Evolutionary conservation across 106 monocot genomes (phyloP).

Genomic region (Agapanthus africanus): DNA sequence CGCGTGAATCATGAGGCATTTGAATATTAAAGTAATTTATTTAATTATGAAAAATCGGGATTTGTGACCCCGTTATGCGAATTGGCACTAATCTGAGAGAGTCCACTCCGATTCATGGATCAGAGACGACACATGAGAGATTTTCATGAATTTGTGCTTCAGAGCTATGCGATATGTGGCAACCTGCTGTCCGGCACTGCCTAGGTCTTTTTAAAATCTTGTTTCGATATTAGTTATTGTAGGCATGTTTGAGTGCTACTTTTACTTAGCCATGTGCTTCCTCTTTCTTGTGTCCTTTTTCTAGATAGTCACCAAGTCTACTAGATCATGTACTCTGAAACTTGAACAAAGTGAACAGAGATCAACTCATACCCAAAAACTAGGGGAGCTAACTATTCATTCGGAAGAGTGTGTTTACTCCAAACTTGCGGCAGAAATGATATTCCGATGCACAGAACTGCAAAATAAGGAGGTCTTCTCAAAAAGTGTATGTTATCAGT

Average conservation of each 20-base stretch:
- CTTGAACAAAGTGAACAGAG: slow-evolving; percentile 32
- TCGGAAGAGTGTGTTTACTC: slow-evolving; percentile 65
- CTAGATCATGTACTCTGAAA: slow-evolving; percentile 55
- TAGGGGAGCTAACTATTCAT: slow-evolving; percentile 59
- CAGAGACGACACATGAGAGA: too few species aligned
- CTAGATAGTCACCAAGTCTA: slow-evolving; percentile 60
- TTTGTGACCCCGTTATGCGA: too few species aligned
- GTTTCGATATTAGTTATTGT: neutral
- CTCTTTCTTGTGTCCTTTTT: slow-evolving; percentile 14
- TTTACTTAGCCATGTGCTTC: neutral
- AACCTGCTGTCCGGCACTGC: too few species aligned
- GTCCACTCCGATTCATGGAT: too few species aligned
- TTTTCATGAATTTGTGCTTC: too few species aligned
- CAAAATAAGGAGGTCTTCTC: slow-evolving; percentile 92
- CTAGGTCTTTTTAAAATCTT: too few species aligned
- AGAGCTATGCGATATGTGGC: too few species aligned
- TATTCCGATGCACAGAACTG: slow-evolving; percentile 66
- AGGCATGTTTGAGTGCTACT: neutral
- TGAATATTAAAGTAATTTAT: too few species aligned
- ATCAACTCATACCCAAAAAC: slow-evolving; percentile 19
- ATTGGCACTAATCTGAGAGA: too few species aligned
- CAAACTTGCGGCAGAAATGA: slow-evolving; percentile 57
- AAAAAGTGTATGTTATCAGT: slow-evolving; percentile 59
- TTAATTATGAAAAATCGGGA: too few species aligned
- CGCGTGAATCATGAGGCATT: too few species aligned